Percentiles rank a stretch among this genome's conserved stretches.
Conservation (phyloP, 1,139 yeast genomes). For the Geotrichum cucujoidarum region DNA sequence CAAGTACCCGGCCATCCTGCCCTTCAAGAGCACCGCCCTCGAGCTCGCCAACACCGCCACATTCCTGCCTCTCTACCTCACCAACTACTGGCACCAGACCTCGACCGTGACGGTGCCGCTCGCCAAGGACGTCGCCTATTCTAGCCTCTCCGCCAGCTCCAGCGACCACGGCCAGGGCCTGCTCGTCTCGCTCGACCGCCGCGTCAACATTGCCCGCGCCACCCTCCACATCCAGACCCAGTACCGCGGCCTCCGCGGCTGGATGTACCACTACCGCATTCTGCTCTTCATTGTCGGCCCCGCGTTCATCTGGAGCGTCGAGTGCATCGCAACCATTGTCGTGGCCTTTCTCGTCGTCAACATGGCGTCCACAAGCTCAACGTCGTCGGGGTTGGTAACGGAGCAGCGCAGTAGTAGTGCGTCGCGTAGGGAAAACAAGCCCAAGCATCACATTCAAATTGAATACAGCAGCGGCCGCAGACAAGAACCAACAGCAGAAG, state of each 20-base stretch:
- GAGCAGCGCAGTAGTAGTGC: not conserved
- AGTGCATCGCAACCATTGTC: not conserved
- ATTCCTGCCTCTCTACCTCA: slow-evolving; percentile 32
- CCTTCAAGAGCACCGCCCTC: slow-evolving; percentile 29
- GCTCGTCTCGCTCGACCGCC: not conserved
- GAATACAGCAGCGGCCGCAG: not conserved
- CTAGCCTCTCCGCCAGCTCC: not conserved
- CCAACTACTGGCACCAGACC: slow-evolving; percentile 27
- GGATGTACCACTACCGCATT: slow-evolving; percentile 8
- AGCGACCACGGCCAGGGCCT: not conserved
- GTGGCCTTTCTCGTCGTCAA: slow-evolving; percentile 4
- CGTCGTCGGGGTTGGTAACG: not conserved
- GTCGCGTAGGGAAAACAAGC: not conserved
- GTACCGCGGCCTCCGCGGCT: slow-evolving; percentile 5
- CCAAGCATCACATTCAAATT: not conserved
- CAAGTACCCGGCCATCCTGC: slow-evolving; percentile 31
- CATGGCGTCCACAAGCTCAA: too few species aligned
- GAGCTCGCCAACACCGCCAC: slow-evolving; percentile 31
- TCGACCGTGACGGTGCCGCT: slow-evolving; percentile 8
- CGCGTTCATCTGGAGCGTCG: slow-evolving; percentile 2
- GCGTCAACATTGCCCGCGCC: slow-evolving; percentile 1
- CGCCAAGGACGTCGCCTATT: slow-evolving; percentile 9
- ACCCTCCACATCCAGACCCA: not conserved
- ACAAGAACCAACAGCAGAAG: too few species aligned
- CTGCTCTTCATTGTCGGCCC: slow-evolving; percentile 3